Evolutionary conservation across 352 stramenopile species (phyloP).

Genomic region (Phytophthora macrochlamydospora): DNA sequence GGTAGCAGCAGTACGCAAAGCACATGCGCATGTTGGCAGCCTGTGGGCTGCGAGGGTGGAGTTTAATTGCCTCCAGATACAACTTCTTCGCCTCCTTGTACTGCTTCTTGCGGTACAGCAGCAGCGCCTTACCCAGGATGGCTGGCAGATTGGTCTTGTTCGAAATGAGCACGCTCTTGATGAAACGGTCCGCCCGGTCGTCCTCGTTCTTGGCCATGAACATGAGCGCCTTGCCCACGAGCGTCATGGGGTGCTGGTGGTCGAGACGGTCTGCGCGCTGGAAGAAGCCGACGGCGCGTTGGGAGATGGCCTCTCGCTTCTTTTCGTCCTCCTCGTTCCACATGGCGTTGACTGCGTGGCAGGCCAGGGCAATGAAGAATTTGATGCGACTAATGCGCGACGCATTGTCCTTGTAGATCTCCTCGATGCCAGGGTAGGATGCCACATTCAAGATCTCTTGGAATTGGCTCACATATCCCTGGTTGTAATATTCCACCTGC

Average conservation of each 20-base stretch:
- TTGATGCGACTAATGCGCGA: constrained; percentile 89
- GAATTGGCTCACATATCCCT: constrained; percentile 80
- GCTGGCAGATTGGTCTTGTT: constrained; percentile 89
- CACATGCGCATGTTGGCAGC: constrained; percentile 93
- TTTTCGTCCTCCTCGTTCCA: constrained; percentile 91
- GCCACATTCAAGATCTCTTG: constrained; percentile 86
- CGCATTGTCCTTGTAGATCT: constrained; percentile 89
- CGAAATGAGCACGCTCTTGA: constrained; percentile 91
- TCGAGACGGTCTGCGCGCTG: constrained; percentile 88
- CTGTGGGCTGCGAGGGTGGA: constrained; percentile 92
- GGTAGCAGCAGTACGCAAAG: constrained; percentile 97
- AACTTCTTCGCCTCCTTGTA: constrained; percentile 91
- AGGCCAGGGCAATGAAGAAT: constrained; percentile 88
- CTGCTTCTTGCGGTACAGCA: constrained; percentile 90
- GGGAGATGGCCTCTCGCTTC: constrained; percentile 79
- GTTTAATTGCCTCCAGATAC: constrained; percentile 94
- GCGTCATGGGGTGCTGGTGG: constrained; percentile 89
- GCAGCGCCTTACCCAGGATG: constrained; percentile 84
- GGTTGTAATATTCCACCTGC: constrained; percentile 90
- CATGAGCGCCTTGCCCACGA: constrained; percentile 92
- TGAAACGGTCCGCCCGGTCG: constrained; percentile 89
- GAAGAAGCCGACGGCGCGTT: constrained; percentile 85
- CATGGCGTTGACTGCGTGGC: constrained; percentile 88
- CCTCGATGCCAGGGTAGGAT: constrained; percentile 70
- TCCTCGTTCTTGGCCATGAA: constrained; percentile 94